Conservation (phyloP, 805 yeast genomes). For the Yarrowia keelungensis region DNA sequence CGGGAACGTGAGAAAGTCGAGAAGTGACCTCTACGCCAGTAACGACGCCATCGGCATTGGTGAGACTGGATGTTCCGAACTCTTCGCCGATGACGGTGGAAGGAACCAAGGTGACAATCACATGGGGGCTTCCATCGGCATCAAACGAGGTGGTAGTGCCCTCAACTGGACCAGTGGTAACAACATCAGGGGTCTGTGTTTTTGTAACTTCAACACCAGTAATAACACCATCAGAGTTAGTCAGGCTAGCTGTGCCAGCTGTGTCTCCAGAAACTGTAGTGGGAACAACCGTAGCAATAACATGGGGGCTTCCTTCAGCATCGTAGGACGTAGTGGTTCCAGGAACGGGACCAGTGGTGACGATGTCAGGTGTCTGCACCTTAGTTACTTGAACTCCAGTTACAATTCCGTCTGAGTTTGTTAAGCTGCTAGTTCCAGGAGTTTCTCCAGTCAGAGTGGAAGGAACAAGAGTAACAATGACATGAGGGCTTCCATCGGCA, state of each 20-base stretch:
- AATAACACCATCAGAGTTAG: background rate
- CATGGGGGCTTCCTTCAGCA: background rate
- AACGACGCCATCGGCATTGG: too few relatives aligned
- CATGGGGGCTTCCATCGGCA: too few relatives aligned
- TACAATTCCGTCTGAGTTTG: background rate
- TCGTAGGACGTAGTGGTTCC: background rate
- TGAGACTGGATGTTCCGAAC: too few relatives aligned
- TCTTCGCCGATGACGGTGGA: too few relatives aligned
- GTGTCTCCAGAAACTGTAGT: background rate
- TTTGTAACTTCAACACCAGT: background rate
- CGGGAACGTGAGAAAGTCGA: background rate
- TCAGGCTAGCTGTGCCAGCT: background rate
- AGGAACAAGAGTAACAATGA: conserved; percentile 1
- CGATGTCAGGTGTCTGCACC: background rate
- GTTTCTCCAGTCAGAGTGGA: background rate
- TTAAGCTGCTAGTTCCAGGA: too few relatives aligned
- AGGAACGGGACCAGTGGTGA: background rate
- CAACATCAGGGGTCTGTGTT: background rate
- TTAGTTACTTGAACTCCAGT: background rate
- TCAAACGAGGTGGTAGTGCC: too few relatives aligned
- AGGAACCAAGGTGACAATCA: too few relatives aligned
- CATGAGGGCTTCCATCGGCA: background rate
- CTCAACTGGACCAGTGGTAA: background rate
- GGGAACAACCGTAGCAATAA: background rate
- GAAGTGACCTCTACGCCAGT: conserved; percentile 4